Conservation (phyloP, 2,329 filamentous ascomycete species). For the Sordariomycetes sp. region DNA sequence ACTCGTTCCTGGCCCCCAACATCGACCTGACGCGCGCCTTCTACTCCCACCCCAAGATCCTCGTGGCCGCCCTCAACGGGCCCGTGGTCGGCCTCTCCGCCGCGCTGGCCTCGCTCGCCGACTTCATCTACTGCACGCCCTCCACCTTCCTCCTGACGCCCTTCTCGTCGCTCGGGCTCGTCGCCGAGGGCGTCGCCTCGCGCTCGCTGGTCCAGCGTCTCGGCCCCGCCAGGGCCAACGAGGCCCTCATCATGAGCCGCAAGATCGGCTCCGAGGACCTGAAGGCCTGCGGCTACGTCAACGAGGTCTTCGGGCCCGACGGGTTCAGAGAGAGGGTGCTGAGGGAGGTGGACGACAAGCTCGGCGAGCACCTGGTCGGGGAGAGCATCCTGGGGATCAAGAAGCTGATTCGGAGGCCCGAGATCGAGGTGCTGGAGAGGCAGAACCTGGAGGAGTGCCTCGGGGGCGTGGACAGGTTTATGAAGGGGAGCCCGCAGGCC, state of each 20-base stretch:
- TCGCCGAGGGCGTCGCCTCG: constrained; percentile 77
- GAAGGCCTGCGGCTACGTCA: constrained; percentile 69
- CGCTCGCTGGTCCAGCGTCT: constrained; percentile 70
- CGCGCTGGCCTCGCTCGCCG: constrained; percentile 70
- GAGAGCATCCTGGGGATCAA: constrained; percentile 79
- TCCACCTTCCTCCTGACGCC: constrained; percentile 81
- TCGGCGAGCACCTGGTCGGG: constrained; percentile 71
- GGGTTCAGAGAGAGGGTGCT: constrained; percentile 65
- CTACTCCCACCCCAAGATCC: constrained; percentile 88
- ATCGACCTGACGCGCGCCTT: constrained; percentile 84
- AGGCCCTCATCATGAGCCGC: constrained; percentile 86
- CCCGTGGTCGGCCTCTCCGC: constrained; percentile 83
- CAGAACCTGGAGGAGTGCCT: constrained; percentile 82
- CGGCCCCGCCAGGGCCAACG: constrained; percentile 74
- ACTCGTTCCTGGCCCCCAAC: constrained; percentile 70
- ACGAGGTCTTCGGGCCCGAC: constrained; percentile 66
- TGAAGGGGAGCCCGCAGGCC: constrained; percentile 70
- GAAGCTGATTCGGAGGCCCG: constrained; percentile 65
- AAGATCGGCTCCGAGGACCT: constrained; percentile 65
- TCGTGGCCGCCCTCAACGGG: constrained; percentile 84
- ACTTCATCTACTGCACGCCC: constrained; percentile 85
- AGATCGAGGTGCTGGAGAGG: constrained; percentile 59
- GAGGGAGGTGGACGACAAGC: constrained; percentile 66
- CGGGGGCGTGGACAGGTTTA: constrained; percentile 70
- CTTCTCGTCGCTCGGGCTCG: constrained; percentile 80